A percentile compares a stretch with the other conserved stretches of the same genome.
Conservation (phyloP, 805 yeast species). For the Saccharomycopsis sp. region DNA sequence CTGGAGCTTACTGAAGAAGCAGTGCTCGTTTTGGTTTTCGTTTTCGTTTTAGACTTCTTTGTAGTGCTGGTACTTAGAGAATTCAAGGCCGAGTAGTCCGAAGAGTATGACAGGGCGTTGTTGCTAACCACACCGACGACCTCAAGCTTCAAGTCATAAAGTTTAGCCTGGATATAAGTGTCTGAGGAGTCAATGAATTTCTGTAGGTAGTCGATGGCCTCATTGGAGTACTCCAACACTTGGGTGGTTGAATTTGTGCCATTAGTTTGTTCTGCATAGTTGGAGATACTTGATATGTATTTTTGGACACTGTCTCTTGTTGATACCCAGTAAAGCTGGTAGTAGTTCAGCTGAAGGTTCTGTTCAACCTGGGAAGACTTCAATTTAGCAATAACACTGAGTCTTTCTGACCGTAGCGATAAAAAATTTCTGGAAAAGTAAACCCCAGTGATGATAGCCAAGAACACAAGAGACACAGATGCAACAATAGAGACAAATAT, state of each 20-base stretch:
- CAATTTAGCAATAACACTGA: conserved; percentile 70
- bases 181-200: conserved; percentile 59
- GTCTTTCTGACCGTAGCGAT: conserved; percentile 55
- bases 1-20: conserved; percentile 13
- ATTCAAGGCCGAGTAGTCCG: too few species aligned
- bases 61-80: conserved; percentile 3
- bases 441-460: conserved; percentile 69
- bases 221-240: conserved; percentile 33
- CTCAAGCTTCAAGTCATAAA: conserved; percentile 53
- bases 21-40: conserved; percentile 6
- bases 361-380: conserved; percentile 75
- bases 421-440: conserved; percentile 60
- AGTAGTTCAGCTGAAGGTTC: conserved; percentile 50
- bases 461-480: conserved; percentile 55
- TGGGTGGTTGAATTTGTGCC: conserved; percentile 52
- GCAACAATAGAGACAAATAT: conserved; percentile 63
- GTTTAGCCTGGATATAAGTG: conserved; percentile 50
- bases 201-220: conserved; percentile 40
- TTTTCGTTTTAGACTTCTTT: background rate
- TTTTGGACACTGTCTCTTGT: conserved; percentile 50
- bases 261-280: background rate
- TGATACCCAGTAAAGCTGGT: conserved; percentile 60
- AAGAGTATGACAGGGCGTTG: conserved; percentile 30
- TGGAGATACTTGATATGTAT: conserved; percentile 26
- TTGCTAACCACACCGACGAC: conserved; percentile 38